These are phyloP conservation scores for Effrenium voratum DNA, from an alignment of 73 alveolate genomes.

Conservation along the genomic window DNA sequence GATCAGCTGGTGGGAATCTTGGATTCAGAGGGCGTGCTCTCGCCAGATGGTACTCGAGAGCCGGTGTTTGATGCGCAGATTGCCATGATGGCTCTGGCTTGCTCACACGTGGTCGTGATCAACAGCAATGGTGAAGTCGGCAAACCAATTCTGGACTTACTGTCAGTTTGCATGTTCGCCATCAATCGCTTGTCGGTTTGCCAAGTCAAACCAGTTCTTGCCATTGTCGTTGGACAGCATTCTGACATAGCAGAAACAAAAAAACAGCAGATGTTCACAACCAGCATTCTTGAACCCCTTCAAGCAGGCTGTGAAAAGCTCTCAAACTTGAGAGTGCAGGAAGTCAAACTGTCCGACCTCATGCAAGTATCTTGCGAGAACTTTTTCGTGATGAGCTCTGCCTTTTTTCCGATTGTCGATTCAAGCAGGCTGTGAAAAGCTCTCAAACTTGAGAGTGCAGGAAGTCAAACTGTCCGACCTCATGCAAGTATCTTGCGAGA, in stretches of 20 bases:
- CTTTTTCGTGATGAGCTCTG: not conserved
- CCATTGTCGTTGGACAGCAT: no score
- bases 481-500: not conserved
- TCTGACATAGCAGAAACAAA: no score
- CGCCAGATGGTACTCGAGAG: not conserved
- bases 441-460: not conserved
- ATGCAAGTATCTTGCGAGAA: not conserved
- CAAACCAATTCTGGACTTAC: not conserved
- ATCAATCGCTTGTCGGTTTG: no score
- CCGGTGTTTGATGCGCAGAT: not conserved
- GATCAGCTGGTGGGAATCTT: not conserved
- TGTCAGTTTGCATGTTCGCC: not conserved
- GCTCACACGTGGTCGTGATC: slow-evolving; percentile 9
- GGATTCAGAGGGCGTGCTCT: not conserved
- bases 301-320: not conserved
- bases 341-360: not conserved
- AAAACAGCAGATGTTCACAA: no score
- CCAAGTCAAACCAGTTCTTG: no score
- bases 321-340: not conserved
- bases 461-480: not conserved
- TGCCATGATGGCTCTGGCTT: not conserved
- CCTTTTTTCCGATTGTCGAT: not conserved
- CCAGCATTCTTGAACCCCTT: no score
- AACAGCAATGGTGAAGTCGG: not conserved
- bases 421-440: not conserved